Evolutionary conservation across 2,329 filamentous ascomycete species (phyloP).

Genomic region (Myriosclerotinia scirpicola): DNA sequence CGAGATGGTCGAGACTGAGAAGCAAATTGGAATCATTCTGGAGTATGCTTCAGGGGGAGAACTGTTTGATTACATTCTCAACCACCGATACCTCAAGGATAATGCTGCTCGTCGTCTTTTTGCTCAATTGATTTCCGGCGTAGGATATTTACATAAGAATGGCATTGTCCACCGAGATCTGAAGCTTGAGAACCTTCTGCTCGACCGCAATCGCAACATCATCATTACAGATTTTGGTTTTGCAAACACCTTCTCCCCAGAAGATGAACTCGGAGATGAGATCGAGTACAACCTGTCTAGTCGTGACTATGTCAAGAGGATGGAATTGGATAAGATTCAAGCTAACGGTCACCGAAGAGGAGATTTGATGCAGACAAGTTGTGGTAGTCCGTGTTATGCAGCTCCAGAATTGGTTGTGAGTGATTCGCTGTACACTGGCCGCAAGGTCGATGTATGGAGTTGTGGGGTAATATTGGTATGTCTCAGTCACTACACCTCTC

Average conservation of each 20-base stretch:
- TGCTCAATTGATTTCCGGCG: slow-evolving; percentile 91
- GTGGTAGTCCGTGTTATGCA: slow-evolving; percentile 96
- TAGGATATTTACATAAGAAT: slow-evolving; percentile 97
- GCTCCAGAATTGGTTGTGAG: slow-evolving; percentile 96
- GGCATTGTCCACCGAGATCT: slow-evolving; percentile 97
- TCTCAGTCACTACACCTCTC: slow-evolving; percentile 31
- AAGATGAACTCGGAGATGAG: slow-evolving; percentile 84
- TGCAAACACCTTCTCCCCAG: slow-evolving; percentile 92
- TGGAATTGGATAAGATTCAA: slow-evolving; percentile 79
- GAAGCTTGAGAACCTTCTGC: slow-evolving; percentile 91
- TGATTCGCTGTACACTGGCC: slow-evolving; percentile 93
- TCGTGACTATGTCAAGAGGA: slow-evolving; percentile 81
- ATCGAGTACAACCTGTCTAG: slow-evolving; percentile 85
- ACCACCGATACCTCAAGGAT: slow-evolving; percentile 95
- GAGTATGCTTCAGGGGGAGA: slow-evolving; percentile 98
- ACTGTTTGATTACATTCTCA: slow-evolving; percentile 96
- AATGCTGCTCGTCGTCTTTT: slow-evolving; percentile 86
- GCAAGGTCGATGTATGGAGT: slow-evolving; percentile 99
- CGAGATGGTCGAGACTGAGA: slow-evolving; percentile 97
- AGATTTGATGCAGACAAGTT: slow-evolving; percentile 98
- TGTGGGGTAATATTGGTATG: slow-evolving; percentile 96
- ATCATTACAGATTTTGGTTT: slow-evolving; percentile 99
- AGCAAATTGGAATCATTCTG: slow-evolving; percentile 96
- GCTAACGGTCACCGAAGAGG: slow-evolving; percentile 76
- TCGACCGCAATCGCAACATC: slow-evolving; percentile 97